Base-by-base conservation (phyloP, 148 eudicot genomes). In the Dysphania ambrosioides region DNA sequence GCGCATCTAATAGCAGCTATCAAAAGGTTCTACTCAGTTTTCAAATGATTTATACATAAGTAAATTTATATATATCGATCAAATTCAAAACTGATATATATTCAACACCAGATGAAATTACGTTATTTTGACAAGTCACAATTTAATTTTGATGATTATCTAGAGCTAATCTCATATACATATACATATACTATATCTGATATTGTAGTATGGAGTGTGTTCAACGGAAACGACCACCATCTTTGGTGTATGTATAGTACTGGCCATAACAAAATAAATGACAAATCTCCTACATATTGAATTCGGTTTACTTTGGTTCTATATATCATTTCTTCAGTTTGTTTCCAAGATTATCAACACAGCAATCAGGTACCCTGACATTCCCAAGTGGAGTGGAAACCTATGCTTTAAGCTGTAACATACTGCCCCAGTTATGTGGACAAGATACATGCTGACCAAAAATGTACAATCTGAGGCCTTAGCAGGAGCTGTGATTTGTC, bases 381-480 rank as follows among this genome's bases (percentile, higher is more conserved):
- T 12, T 44, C 16, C 51, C 51, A 44, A 44, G 51, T 15, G 16
- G 16, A 44, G 51, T 15, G 16, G 16, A 12, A 44, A 12, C 51
- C 31, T 24, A 24, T 41, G 53, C n/a, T 67, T 21, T 40, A 24
- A 41, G 24, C 53, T 41, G 53, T 41, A 24, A 41, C 49, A 66
- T 66, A 12, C 36, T 66, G 49, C 49, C 36, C 29, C 49, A 24
- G n/a, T 40, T 38, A 8, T 23, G 70, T 41, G 55, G 1, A 13
- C 24, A 26, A 26, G 7, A 40, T 67, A 67, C 21, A 67, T 24
- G 6, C 70, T 66, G 49, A 36, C 51, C 32, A 5, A 24, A n/a
- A 26, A 67, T 67, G 68, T 67, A 67, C 55, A 67, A 42, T 24
- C 71, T 42, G 55, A 67, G 55, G 35, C 16, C 32, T 5, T 41